These are phyloP conservation scores for Kingdonia uniflora DNA, from an alignment of 164 flowering plant genomes.

Conservation along the genomic window DNA sequence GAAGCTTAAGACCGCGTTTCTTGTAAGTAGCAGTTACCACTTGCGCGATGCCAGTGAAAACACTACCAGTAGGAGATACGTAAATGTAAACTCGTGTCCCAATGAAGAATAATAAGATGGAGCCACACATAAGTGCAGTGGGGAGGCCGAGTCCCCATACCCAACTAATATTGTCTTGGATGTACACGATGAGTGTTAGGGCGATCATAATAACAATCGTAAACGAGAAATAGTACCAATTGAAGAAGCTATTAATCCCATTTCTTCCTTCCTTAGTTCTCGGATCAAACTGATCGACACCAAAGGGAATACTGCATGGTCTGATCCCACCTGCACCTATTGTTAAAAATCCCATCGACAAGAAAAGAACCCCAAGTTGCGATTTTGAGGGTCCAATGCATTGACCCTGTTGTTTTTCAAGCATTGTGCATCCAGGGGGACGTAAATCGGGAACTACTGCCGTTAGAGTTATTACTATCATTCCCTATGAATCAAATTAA, in stretches of 20 bases:
- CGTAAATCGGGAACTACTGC: constrained; percentile 38
- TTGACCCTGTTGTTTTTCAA: constrained; percentile 2
- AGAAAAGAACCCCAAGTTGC: constrained; percentile 35
- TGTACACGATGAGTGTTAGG: constrained; percentile 54
- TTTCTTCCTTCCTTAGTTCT: constrained; percentile 53
- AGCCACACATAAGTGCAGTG: constrained; percentile 38
- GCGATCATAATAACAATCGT: constrained; percentile 49
- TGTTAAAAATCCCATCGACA: constrained; percentile 32
- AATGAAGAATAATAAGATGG: constrained; percentile 47
- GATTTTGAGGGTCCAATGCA: constrained; percentile 28
- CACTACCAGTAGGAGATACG: constrained; percentile 61
- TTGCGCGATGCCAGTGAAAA: constrained; percentile 43
- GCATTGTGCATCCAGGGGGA: constrained; percentile 37
- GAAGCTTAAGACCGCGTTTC: constrained; percentile 43
- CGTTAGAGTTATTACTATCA: constrained; percentile 43
- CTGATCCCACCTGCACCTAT: constrained; percentile 68
- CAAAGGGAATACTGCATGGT: constrained; percentile 81
- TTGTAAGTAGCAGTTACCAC: constrained; percentile 51
- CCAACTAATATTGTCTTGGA: constrained; percentile 72
- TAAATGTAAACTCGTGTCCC: constrained; percentile 53
- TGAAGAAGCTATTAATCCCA: constrained; percentile 73
- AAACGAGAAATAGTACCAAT: constrained; percentile 80
- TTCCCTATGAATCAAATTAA: constrained; percentile 42
- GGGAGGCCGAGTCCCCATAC: constrained; percentile 60
- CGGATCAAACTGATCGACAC: constrained; percentile 73